phyloP scores from a whole-genome alignment of 495 filamentous ascomycete genomes.

The Penicillium manginii region DNA sequence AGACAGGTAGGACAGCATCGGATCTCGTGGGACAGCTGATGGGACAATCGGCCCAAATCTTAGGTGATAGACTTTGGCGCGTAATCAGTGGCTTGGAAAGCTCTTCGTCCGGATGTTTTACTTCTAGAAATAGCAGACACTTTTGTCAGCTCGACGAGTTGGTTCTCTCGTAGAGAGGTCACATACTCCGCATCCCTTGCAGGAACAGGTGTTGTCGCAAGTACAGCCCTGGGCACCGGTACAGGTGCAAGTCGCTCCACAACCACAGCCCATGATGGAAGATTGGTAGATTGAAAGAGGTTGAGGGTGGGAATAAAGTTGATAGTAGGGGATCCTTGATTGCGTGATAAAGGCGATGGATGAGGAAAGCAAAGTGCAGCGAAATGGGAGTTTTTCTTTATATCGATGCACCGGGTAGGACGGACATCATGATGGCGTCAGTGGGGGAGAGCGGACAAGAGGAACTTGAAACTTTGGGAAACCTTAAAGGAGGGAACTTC shows the following conservation, averaged over 20 bases:
- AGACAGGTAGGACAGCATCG: not conserved
- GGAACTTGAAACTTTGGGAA: too few relatives aligned
- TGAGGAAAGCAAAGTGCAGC: not conserved
- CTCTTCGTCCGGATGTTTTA: slow-evolving; percentile 11
- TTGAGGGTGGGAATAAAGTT: not conserved
- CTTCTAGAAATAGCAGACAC: slow-evolving; percentile 8
- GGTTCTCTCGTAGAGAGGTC: slow-evolving; percentile 1
- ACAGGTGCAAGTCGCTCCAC: slow-evolving; percentile 45
- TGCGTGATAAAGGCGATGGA: not conserved
- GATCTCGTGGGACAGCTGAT: not conserved
- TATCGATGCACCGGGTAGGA: slow-evolving; percentile 12
- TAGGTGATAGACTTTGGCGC: not conserved
- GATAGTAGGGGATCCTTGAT: slow-evolving; percentile 2
- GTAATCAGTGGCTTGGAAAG: slow-evolving; percentile 1
- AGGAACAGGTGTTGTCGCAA: slow-evolving; percentile 44
- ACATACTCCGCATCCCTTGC: slow-evolving; percentile 54
- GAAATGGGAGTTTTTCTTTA: slow-evolving; percentile 3
- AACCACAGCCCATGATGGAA: slow-evolving; percentile 43
- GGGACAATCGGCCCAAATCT: not conserved
- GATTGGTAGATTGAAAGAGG: not conserved
- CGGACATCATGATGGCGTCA: slow-evolving; percentile 34
- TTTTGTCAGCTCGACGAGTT: slow-evolving; percentile 8
- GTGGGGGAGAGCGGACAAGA: slow-evolving; percentile 11
- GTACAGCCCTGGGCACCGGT: slow-evolving; percentile 41
- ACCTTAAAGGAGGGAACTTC: too few relatives aligned